phyloP scores from a whole-genome alignment of 1,139 yeast genomes.

The Candida glucosophila region DNA sequence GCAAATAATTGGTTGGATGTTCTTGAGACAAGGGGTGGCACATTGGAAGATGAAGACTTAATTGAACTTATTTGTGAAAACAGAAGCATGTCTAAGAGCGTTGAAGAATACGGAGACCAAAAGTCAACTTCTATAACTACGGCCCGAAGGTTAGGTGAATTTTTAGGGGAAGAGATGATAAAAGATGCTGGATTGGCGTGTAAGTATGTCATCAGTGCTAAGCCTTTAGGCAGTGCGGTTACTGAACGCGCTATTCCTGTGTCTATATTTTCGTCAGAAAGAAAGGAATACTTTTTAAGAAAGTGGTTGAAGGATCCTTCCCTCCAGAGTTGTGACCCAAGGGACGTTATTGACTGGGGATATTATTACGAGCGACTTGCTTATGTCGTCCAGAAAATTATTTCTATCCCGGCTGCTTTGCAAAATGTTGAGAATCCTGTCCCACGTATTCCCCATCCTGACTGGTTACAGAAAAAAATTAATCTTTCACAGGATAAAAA shows the following conservation, averaged over 20 bases:
- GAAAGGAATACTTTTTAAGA: slow-evolving; percentile 59
- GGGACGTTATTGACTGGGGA: slow-evolving; percentile 87
- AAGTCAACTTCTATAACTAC: slow-evolving; percentile 95
- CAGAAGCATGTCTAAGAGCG: slow-evolving; percentile 87
- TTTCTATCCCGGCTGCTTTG: slow-evolving; percentile 94
- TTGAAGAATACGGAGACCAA: slow-evolving; percentile 82
- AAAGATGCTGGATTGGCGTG: slow-evolving; percentile 95
- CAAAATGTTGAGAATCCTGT: slow-evolving; percentile 91
- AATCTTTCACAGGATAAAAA: slow-evolving; percentile 51
- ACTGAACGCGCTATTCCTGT: slow-evolving; percentile 97
- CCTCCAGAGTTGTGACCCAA: slow-evolving; percentile 76
- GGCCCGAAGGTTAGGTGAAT: slow-evolving; percentile 87
- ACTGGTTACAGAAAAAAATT: slow-evolving; percentile 73
- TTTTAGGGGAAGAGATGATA: slow-evolving; percentile 93
- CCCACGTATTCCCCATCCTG: slow-evolving; percentile 90
- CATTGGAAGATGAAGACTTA: slow-evolving; percentile 89
- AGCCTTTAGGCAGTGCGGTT: slow-evolving; percentile 81
- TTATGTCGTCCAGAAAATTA: slow-evolving; percentile 88
- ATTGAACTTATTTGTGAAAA: slow-evolving; percentile 94
- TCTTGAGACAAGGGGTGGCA: slow-evolving; percentile 75
- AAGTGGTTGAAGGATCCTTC: slow-evolving; percentile 84
- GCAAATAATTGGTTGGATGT: slow-evolving; percentile 97
- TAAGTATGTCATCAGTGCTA: slow-evolving; percentile 82
- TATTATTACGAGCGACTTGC: slow-evolving; percentile 88
- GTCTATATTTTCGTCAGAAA: slow-evolving; percentile 81